Evolutionary conservation across 495 filamentous ascomycete genomes (phyloP).

Genomic region (Penicillium argentinense): DNA sequence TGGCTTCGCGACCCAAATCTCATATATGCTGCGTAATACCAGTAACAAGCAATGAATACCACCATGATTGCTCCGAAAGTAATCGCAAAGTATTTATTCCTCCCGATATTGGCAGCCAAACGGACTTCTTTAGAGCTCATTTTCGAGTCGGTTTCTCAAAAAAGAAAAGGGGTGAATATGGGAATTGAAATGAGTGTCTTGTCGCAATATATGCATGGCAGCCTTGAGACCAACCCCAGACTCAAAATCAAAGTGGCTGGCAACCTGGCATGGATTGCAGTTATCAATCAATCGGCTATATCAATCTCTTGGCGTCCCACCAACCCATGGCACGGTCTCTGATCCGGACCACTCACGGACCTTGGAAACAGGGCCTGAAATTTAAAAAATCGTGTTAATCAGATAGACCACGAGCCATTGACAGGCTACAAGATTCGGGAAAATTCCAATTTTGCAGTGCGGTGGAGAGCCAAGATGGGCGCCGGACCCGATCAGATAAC

Average conservation of each 20-base stretch:
- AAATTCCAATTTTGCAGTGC: not conserved
- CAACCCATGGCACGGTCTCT: no score
- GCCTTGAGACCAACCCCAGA: no score
- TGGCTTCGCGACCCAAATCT: slow-evolving; percentile 3
- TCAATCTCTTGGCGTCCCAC: not conserved
- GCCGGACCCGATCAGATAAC: not conserved
- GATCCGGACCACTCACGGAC: not conserved
- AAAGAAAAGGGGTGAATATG: not conserved
- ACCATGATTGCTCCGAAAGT: slow-evolving; percentile 9
- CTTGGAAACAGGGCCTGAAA: not conserved
- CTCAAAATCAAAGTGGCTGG: no score
- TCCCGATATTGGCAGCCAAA: slow-evolving; percentile 6
- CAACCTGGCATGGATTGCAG: no score
- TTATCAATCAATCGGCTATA: not conserved
- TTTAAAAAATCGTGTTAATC: not conserved
- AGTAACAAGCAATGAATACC: slow-evolving; percentile 2
- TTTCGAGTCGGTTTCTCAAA: not conserved
- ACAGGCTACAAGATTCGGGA: not conserved
- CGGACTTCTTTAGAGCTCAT: not conserved
- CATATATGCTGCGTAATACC: not conserved
- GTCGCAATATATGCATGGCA: not conserved
- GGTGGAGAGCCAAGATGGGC: not conserved
- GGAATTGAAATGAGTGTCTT: not conserved
- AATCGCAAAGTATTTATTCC: slow-evolving; percentile 12
- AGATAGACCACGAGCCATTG: not conserved